phyloP scores from a whole-genome alignment of 371 early-diverging fungal species.

The Dichotomocladium elegans region DNA sequence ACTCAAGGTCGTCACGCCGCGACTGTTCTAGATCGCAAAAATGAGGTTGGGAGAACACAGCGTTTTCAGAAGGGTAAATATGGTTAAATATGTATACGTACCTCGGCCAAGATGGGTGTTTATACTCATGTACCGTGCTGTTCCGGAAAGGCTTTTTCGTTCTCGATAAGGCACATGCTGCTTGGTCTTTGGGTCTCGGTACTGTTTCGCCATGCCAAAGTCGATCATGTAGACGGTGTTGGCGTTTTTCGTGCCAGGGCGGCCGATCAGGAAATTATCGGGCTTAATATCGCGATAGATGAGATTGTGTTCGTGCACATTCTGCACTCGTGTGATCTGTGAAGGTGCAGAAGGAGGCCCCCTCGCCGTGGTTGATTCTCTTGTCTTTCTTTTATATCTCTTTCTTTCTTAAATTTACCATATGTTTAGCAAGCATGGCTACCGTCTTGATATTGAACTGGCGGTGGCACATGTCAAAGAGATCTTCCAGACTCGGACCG shows the following conservation, averaged over 20 bases:
- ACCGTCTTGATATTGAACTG: slow-evolving; percentile 90
- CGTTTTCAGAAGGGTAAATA: not conserved
- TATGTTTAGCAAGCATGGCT: slow-evolving; percentile 92
- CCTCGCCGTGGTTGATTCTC: too few relatives aligned
- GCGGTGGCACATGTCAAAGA: slow-evolving; percentile 90
- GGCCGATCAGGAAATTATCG: slow-evolving; percentile 94
- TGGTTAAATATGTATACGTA: not conserved
- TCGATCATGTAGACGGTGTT: slow-evolving; percentile 72
- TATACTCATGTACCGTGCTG: slow-evolving; percentile 90
- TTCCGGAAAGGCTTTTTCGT: slow-evolving; percentile 84
- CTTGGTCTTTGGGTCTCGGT: slow-evolving; percentile 78
- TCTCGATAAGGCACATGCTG: slow-evolving; percentile 81
- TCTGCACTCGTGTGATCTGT: slow-evolving; percentile 85
- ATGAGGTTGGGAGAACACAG: not conserved
- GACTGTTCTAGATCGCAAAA: slow-evolving; percentile 67
- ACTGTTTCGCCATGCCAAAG: slow-evolving; percentile 92
- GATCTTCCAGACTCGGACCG: slow-evolving; percentile 92
- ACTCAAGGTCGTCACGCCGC: slow-evolving; percentile 91
- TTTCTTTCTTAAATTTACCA: slow-evolving; percentile 73
- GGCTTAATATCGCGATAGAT: slow-evolving; percentile 99
- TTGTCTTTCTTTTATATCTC: too few relatives aligned
- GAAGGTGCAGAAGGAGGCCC: too few relatives aligned
- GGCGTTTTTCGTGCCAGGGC: slow-evolving; percentile 50
- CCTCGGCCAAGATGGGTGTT: slow-evolving; percentile 84
- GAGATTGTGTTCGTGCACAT: slow-evolving; percentile 89